Evolutionary conservation across 208 protist species (phyloP).

Genomic region (Leishmania lainsoni): DNA sequence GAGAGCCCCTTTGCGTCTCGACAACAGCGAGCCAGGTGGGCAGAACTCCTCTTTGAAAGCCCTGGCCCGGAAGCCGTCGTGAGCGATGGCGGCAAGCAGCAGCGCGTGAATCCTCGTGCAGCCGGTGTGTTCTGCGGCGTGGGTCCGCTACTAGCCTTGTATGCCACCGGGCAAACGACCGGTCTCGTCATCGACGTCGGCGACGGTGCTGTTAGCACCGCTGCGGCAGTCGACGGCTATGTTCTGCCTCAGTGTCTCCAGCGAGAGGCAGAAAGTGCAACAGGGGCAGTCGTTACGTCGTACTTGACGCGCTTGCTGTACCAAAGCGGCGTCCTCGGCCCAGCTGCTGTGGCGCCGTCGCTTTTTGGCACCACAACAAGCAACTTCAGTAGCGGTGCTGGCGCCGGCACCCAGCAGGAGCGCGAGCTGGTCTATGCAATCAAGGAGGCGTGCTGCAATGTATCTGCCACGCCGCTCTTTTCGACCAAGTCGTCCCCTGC

Average conservation of each 20-base stretch:
- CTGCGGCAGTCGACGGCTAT: conserved; percentile 53
- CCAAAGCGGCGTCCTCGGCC: conserved; percentile 39
- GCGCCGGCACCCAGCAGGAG: conserved; percentile 42
- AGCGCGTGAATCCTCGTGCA: conserved; percentile 54
- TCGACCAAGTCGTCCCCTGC: not conserved
- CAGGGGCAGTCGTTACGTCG: conserved; percentile 49
- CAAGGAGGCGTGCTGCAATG: conserved; percentile 50
- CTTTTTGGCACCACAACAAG: not conserved
- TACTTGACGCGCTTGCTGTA: conserved; percentile 56
- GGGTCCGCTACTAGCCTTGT: conserved; percentile 59
- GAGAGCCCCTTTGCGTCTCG: conserved; percentile 68
- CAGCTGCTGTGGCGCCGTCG: not conserved
- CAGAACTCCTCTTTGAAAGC: conserved; percentile 58
- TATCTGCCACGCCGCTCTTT: conserved; percentile 31
- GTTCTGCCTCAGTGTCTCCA: conserved; percentile 50
- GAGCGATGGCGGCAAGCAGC: conserved; percentile 55
- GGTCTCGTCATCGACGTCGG: conserved; percentile 67
- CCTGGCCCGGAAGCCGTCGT: not conserved
- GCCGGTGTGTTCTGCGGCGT: conserved; percentile 55
- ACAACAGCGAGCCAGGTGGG: conserved; percentile 54
- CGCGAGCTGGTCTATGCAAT: conserved; percentile 46
- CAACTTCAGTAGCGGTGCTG: conserved; percentile 12
- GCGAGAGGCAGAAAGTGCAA: conserved; percentile 45
- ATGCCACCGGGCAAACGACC: conserved; percentile 61
- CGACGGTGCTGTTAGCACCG: conserved; percentile 55